phyloP scores from a whole-genome alignment of 805 yeast genomes.

The Candida adriatica region DNA sequence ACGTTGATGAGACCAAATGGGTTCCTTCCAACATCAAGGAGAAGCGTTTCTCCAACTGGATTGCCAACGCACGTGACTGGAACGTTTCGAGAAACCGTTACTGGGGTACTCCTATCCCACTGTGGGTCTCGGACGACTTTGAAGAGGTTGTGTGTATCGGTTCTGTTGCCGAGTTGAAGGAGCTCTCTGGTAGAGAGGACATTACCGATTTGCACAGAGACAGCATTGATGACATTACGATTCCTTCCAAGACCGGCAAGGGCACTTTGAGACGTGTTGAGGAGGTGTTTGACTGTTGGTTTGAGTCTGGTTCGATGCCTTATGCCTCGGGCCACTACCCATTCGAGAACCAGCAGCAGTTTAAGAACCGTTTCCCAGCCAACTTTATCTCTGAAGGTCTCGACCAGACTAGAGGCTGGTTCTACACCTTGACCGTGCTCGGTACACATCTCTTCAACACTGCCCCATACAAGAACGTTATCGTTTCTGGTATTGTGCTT shows the following conservation, averaged over 20 bases:
- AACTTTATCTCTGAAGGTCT: conserved; percentile 97
- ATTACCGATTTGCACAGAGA: conserved; percentile 95
- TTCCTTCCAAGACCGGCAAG: conserved; percentile 87
- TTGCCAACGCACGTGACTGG: conserved; percentile 99
- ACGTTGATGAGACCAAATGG: conserved; percentile 87
- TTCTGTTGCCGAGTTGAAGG: conserved; percentile 77
- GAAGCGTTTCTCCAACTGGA: conserved; percentile 96
- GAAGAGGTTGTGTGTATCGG: conserved; percentile 93
- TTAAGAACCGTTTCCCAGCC: conserved; percentile 81
- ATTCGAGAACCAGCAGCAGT: conserved; percentile 73
- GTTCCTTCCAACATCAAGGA: conserved; percentile 88
- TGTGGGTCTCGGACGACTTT: conserved; percentile 93
- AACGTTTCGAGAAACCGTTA: conserved; percentile 96
- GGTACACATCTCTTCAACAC: conserved; percentile 91
- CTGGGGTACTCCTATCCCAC: conserved; percentile 99
- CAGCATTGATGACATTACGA: conserved; percentile 81
- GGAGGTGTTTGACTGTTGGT: conserved; percentile 99
- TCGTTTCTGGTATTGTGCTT: conserved; percentile 92
- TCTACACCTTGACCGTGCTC: conserved; percentile 89
- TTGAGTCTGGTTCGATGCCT: conserved; percentile 99
- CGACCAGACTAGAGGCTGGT: conserved; percentile 99
- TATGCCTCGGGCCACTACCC: conserved; percentile 96
- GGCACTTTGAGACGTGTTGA: conserved; percentile 85
- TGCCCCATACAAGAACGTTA: conserved; percentile 92
- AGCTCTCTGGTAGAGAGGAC: conserved; percentile 73